A percentile compares a stretch with the other conserved stretches of the same genome.
Evolutionary conservation across 805 yeast species (phyloP).

Genomic region (Teunomyces barrocoloradensis): DNA sequence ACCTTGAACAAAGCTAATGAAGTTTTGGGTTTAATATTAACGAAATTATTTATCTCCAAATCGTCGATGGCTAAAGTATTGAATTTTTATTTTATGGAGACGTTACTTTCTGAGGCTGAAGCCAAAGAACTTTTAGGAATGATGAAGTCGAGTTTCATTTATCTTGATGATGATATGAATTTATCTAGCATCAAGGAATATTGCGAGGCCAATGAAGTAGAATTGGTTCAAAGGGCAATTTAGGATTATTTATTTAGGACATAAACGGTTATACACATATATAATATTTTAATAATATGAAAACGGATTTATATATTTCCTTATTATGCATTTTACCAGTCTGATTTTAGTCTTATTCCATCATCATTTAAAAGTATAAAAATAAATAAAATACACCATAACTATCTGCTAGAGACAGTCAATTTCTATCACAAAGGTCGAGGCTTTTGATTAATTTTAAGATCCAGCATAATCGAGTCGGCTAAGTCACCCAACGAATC

Average conservation of each 20-base stretch:
- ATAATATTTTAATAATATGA: background rate
- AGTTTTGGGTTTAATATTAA: constrained; percentile 24
- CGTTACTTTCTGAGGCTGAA: constrained; percentile 17
- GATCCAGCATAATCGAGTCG: background rate
- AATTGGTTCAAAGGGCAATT: background rate
- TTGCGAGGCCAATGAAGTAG: background rate
- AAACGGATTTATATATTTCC: background rate
- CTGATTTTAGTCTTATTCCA: too few species aligned
- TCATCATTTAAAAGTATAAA: background rate
- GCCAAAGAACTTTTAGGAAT: constrained; percentile 18
- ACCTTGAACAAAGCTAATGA: constrained; percentile 20
- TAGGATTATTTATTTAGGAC: constrained; percentile 1
- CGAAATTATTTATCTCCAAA: constrained; percentile 20
- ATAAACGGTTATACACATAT: background rate
- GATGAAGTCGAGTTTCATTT: constrained; percentile 22
- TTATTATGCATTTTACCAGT: background rate
- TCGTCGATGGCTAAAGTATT: constrained; percentile 15
- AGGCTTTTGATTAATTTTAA: background rate
- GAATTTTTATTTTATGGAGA: constrained; percentile 33
- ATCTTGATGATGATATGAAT: constrained; percentile 25
- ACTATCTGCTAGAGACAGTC: background rate
- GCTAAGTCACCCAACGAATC: background rate
- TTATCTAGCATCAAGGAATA: constrained; percentile 10
- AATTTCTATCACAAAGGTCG: background rate
- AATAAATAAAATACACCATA: background rate